Evolutionary conservation across 2,329 filamentous ascomycete species (phyloP).

Genomic region (Beauveria australis): DNA sequence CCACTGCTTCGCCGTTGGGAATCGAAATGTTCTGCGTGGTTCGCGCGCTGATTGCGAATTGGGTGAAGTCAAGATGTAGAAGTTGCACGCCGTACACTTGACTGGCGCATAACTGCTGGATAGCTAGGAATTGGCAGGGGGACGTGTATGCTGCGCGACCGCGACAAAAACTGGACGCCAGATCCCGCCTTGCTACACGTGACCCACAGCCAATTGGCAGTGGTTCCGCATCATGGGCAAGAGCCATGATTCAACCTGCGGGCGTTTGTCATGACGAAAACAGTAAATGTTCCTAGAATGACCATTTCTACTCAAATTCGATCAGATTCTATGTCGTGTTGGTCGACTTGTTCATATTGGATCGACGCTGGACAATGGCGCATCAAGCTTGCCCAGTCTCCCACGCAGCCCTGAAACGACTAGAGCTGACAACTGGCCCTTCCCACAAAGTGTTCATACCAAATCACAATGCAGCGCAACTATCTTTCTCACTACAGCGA

Average conservation of each 20-base stretch:
- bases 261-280: background rate
- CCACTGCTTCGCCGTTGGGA: background rate
- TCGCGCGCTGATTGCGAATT: conserved; percentile 2
- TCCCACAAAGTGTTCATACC: background rate
- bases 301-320: background rate
- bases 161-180: conserved; percentile 8
- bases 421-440: background rate
- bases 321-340: background rate
- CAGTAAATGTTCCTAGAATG: background rate
- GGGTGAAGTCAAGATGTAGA: background rate
- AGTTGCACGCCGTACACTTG: background rate
- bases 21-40: background rate
- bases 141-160: conserved; percentile 11
- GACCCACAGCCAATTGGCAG: conserved; percentile 10
- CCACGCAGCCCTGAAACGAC: background rate
- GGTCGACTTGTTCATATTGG: background rate
- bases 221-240: background rate
- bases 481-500: conserved; percentile 1
- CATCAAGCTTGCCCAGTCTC: background rate
- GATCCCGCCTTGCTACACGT: conserved; percentile 4
- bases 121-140: conserved; percentile 10
- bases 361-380: background rate
- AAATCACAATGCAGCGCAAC: background rate
- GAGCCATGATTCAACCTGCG: background rate
- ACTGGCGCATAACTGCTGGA: background rate